Base-by-base conservation (phyloP, 192 early-diverging fungal genomes). In the Umbelopsis sp. region DNA sequence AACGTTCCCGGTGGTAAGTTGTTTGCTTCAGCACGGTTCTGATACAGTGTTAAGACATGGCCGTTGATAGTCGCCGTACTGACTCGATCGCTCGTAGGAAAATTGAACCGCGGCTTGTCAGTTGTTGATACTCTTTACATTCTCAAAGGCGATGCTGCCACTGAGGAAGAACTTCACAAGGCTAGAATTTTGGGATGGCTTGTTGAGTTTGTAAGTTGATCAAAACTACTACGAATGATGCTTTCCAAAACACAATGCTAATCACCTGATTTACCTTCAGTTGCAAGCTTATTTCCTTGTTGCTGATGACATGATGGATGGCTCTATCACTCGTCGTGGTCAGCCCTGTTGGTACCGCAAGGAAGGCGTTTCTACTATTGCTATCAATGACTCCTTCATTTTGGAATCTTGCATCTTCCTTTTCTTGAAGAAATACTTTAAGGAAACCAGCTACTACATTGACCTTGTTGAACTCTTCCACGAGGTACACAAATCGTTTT, bases 231-330 rank as follows among this genome's bases (percentile, higher is more conserved):
- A 6, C 48, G n/a, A 30, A 3, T 3, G 6, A 11, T 18, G 23
- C 35, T 49, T 46, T n/a, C 7, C 18, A n/a, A 7, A 48, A 64
- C 12, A n/a, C 25, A 20, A n/a, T 13, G 46, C 46, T 52, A 22
- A 48, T 67, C 13, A 13, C 55, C 37, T 41, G 52, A 72, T 51
- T 66, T 53, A 25, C 25, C 58, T 61, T 20, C 81, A 94, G 95
- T 88, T 99, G 49, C 97, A 99, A 90, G 96, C 95, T 16, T 97
- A 95, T 81, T 98, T 99, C 89, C 88, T 99, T 66, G 94, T 99
- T 13, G 86, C 96, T 21, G 97, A 99, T 84, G 97, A 99, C 78
- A 97, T 99, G 78, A 99, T 98, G 97, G 97, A 99, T 80, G 83
- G 82, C 45, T 96, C 94, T 72, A 90, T 92, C 68, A 99, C 97